Conservation (phyloP, 208 protist genomes). For the Acanthamoeba polyphaga region DNA sequence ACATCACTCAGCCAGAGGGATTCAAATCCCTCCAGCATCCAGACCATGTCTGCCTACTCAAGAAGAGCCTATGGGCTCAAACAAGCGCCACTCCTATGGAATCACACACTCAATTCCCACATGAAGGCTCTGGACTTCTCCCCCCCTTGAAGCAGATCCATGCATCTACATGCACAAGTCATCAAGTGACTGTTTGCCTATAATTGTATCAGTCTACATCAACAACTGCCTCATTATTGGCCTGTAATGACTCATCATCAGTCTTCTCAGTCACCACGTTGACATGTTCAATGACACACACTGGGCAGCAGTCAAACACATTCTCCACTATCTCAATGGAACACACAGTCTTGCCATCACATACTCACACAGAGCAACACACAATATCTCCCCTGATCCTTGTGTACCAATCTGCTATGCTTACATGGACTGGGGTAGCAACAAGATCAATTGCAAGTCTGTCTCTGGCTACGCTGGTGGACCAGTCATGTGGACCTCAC, state of each 20-base stretch:
- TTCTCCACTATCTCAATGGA: conserved; percentile 11
- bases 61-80: not conserved
- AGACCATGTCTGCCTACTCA: not conserved
- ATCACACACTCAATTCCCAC: not conserved
- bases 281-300: not conserved
- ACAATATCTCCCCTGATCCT: not conserved
- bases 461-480: not conserved
- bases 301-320: not conserved
- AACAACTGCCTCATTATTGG: not conserved
- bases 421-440: not conserved
- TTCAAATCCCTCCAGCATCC: not conserved
- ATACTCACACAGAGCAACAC: not conserved
- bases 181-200: not conserved
- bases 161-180: not conserved
- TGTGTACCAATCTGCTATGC: not conserved
- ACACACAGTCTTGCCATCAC: not conserved
- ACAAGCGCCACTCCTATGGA: not conserved
- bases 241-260: too few species aligned
- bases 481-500: not conserved
- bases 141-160: not conserved
- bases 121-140: not conserved
- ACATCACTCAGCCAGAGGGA: not conserved
- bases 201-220: not conserved
- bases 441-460: not conserved
- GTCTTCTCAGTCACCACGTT: not conserved